These are phyloP conservation scores for Aureobasidium mangrovei DNA, from an alignment of 2,329 filamentous ascomycete genomes.

Conservation along the genomic window DNA sequence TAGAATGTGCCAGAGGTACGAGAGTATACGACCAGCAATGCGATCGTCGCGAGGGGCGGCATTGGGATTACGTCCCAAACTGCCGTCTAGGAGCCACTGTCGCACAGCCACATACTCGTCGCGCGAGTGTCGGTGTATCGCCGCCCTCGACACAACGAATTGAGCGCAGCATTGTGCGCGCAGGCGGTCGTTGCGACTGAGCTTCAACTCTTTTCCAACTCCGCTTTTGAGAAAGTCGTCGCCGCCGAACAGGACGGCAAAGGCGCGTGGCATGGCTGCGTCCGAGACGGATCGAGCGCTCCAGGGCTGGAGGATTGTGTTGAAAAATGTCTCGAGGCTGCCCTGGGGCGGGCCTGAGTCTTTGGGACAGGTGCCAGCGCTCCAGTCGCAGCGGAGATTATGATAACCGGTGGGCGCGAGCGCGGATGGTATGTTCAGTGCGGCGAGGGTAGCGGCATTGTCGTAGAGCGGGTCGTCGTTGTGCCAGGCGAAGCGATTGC, in stretches of 20 bases:
- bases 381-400: slow-evolving; percentile 45
- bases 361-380: slow-evolving; percentile 31
- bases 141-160: slow-evolving; percentile 51
- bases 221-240: slow-evolving; percentile 9
- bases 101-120: slow-evolving; percentile 50
- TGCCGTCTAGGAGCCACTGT: slow-evolving; percentile 48
- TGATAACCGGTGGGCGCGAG: slow-evolving; percentile 36
- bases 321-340: slow-evolving; percentile 32
- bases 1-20: slow-evolving; percentile 55
- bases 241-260: slow-evolving; percentile 27
- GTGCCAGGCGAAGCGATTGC: slow-evolving; percentile 48
- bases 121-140: slow-evolving; percentile 40
- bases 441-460: slow-evolving; percentile 33
- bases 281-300: slow-evolving; percentile 20
- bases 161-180: slow-evolving; percentile 37
- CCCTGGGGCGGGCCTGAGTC: slow-evolving; percentile 20
- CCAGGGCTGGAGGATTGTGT: slow-evolving; percentile 19
- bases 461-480: slow-evolving; percentile 45
- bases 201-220: slow-evolving; percentile 32
- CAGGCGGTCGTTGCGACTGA: slow-evolving; percentile 32
- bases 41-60: slow-evolving; percentile 42
- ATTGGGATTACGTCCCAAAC: slow-evolving; percentile 27
- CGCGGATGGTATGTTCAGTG: slow-evolving; percentile 33
- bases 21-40: slow-evolving; percentile 51
- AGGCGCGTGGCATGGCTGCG: slow-evolving; percentile 44